A percentile compares a stretch with the other conserved stretches of the same genome.
Conservation (phyloP, 2,329 filamentous ascomycete species). For the Cladosporium austrohemisphaericum region DNA sequence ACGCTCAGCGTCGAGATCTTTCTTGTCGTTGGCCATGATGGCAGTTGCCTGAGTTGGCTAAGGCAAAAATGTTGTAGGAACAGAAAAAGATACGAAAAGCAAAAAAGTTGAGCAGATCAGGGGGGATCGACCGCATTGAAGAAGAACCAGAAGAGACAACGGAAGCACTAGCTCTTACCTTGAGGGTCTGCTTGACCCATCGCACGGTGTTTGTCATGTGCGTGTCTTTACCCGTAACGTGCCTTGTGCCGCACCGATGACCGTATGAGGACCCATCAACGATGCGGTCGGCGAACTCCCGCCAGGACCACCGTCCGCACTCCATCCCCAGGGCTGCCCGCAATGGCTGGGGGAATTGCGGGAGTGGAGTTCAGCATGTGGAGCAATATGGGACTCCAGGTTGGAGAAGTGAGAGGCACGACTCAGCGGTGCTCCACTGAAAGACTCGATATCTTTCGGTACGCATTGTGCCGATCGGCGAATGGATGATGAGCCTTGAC, state of each 20-base stretch:
- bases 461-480: not conserved
- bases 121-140: slow-evolving; percentile 7
- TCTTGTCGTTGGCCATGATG: slow-evolving; percentile 8
- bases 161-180: not conserved
- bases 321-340: not conserved
- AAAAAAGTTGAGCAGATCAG: not conserved
- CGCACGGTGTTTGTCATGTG: not conserved
- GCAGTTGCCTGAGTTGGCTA: no score
- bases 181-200: not conserved
- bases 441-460: slow-evolving; percentile 1
- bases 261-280: not conserved
- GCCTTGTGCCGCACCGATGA: slow-evolving; percentile 6
- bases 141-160: slow-evolving; percentile 1
- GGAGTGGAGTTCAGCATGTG: slow-evolving; percentile 6
- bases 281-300: not conserved
- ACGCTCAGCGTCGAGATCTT: slow-evolving; percentile 3
- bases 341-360: slow-evolving; percentile 12
- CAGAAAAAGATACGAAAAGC: not conserved
- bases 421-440: not conserved
- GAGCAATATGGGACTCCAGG: not conserved
- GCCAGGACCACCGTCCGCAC: not conserved
- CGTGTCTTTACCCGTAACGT: not conserved
- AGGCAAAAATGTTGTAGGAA: not conserved
- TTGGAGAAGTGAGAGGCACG: slow-evolving; percentile 6
- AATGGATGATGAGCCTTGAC: no score